Conservation (phyloP, 352 stramenopile genomes). For the Plasmopara halstedii region DNA sequence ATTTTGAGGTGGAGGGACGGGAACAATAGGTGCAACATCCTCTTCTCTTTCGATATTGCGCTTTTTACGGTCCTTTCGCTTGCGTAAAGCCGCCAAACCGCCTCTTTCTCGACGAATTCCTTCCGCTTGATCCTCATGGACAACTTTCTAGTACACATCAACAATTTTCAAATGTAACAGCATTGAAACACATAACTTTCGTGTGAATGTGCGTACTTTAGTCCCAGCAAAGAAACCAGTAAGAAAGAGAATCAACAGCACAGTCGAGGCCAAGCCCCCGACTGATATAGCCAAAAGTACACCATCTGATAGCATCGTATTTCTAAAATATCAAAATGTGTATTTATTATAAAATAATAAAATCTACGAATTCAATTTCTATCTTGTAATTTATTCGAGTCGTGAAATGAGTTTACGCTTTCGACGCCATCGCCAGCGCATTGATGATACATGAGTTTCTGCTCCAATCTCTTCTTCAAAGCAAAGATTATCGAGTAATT, state of each 20-base stretch:
- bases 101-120: slow-evolving; percentile 34
- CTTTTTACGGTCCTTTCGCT: slow-evolving; percentile 58
- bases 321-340: not conserved
- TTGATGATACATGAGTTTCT: slow-evolving; percentile 72
- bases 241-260: slow-evolving; percentile 54
- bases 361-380: too few relatives aligned
- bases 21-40: slow-evolving; percentile 3
- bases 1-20: slow-evolving; percentile 8
- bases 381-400: slow-evolving; percentile 55
- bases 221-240: slow-evolving; percentile 48
- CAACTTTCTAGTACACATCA: slow-evolving; percentile 26
- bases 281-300: slow-evolving; percentile 47
- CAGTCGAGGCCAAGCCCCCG: slow-evolving; percentile 36
- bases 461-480: slow-evolving; percentile 77
- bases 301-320: slow-evolving; percentile 43
- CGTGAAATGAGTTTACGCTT: slow-evolving; percentile 81
- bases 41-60: slow-evolving; percentile 18
- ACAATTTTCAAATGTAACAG: too few relatives aligned
- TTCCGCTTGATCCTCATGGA: slow-evolving; percentile 24
- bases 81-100: slow-evolving; percentile 50
- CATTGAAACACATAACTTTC: too few relatives aligned
- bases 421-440: slow-evolving; percentile 84
- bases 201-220: too few relatives aligned
- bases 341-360: too few relatives aligned
- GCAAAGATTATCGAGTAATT: slow-evolving; percentile 78